Percentiles rank a stretch among this genome's conserved stretches.
phyloP scores from a whole-genome alignment of 331 rosid species.

The Phaseolus coccineus region DNA sequence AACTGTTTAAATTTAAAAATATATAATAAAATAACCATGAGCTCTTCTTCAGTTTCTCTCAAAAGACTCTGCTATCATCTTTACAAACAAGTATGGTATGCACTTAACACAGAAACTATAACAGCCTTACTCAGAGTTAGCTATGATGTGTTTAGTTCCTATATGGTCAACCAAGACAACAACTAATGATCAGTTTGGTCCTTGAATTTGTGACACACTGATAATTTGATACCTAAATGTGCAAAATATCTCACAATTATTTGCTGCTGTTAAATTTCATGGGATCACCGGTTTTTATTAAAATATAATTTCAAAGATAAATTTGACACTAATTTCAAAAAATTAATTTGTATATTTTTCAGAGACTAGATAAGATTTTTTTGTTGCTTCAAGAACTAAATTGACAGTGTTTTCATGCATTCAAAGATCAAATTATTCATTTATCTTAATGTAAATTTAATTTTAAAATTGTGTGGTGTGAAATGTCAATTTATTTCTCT shows the following conservation, averaged over 20 bases:
- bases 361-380: no score
- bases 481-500: constrained; percentile 11
- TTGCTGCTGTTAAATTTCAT: no score
- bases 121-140: neutral
- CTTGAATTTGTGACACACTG: no score
- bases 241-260: no score
- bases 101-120: neutral
- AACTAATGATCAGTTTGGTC: neutral
- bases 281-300: no score
- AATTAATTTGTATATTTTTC: no score
- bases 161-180: neutral
- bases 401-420: no score
- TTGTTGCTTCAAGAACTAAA: no score
- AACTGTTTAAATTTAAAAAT: neutral
- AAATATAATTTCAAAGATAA: no score
- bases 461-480: constrained; percentile 14
- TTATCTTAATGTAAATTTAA: neutral
- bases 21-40: neutral
- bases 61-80: neutral
- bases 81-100: neutral
- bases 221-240: no score
- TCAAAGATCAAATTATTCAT: no score
- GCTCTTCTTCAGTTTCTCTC: neutral
- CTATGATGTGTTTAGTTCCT: neutral
- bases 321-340: no score